These are phyloP conservation scores for Cucumis hystrix DNA, from an alignment of 306 rosid genomes.

Conservation along the genomic window DNA sequence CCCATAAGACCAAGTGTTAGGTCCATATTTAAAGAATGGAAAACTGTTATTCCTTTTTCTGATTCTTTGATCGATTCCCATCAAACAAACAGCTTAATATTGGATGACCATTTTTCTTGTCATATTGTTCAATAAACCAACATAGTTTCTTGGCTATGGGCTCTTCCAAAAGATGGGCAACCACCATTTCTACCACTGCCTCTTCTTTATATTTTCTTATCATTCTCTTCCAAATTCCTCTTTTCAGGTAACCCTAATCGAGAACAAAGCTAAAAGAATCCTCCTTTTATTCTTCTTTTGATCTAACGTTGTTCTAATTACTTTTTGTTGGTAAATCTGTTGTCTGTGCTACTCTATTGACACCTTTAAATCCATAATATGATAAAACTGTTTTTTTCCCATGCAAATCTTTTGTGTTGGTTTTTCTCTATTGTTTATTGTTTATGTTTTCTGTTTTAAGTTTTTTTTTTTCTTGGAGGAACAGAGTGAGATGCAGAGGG, in stretches of 20 bases:
- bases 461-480: not conserved
- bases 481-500: conserved; percentile 50
- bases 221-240: conserved; percentile 68
- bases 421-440: too few species aligned
- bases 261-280: too few species aligned
- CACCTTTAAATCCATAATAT: too few species aligned
- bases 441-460: too few species aligned
- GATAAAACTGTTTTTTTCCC: too few species aligned
- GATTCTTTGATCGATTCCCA: too few species aligned
- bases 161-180: conserved; percentile 59
- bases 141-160: conserved; percentile 23
- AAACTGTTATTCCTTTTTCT: not conserved
- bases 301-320: not conserved
- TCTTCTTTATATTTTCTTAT: conserved; percentile 6
- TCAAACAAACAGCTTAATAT: too few species aligned
- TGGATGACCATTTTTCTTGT: not conserved
- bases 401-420: too few species aligned
- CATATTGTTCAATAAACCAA: not conserved
- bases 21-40: not conserved
- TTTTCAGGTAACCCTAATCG: conserved; percentile 51
- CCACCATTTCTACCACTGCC: conserved; percentile 23
- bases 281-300: not conserved
- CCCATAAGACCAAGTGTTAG: not conserved
- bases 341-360: too few species aligned
- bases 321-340: too few species aligned